Evolutionary conservation across 2,329 filamentous ascomycete genomes (phyloP).

Genomic region (Cladosporium sp.): DNA sequence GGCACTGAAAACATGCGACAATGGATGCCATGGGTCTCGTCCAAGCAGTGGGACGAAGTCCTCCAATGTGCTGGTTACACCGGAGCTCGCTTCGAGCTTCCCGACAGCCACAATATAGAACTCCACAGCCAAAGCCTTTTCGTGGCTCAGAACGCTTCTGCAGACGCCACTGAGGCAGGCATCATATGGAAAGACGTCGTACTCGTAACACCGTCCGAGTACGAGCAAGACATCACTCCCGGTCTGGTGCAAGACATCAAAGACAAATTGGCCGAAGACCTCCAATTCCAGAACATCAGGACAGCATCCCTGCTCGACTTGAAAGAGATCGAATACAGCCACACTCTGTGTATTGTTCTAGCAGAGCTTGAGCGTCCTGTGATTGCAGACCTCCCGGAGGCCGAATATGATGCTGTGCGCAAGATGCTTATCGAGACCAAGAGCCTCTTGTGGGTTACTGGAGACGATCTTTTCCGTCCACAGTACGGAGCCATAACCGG

Average conservation of each 20-base stretch:
- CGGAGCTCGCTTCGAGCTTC: slow-evolving; percentile 7
- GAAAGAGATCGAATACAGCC: background rate
- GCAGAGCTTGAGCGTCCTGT: slow-evolving; percentile 10
- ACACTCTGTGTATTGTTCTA: slow-evolving; percentile 9
- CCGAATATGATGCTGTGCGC: slow-evolving; percentile 11
- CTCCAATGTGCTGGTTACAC: slow-evolving; percentile 12
- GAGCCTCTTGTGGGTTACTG: slow-evolving; percentile 14
- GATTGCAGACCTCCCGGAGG: background rate
- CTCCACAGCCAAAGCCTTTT: background rate
- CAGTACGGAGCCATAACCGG: slow-evolving; percentile 8
- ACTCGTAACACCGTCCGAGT: background rate
- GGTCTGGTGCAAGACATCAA: background rate
- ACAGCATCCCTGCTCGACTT: background rate
- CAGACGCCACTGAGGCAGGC: background rate
- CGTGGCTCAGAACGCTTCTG: background rate
- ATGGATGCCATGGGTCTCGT: slow-evolving; percentile 11
- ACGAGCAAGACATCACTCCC: background rate
- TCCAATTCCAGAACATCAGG: background rate
- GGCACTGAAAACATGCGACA: slow-evolving; percentile 11
- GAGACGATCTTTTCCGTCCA: background rate
- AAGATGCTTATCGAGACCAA: slow-evolving; percentile 13
- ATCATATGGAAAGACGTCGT: background rate
- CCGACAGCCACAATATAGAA: background rate
- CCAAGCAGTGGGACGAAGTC: slow-evolving; percentile 7
- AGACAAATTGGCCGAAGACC: background rate